Evolutionary conservation across 352 stramenopile species (phyloP), one percentile per base, ranked within the genome.

Genomic region (Paralagenidium karlingii): DNA sequence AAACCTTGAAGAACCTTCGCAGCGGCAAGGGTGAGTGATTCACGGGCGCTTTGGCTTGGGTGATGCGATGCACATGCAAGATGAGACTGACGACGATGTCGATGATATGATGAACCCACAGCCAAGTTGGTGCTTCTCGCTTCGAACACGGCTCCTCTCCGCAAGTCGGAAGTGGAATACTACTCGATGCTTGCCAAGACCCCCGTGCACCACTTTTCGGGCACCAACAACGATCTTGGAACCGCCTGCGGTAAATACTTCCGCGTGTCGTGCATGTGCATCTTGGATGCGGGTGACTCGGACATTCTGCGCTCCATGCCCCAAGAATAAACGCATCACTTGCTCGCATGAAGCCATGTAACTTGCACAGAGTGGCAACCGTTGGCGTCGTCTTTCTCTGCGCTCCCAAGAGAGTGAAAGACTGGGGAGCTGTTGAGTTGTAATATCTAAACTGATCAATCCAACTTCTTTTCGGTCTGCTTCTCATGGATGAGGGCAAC

Each of bases 91-190:
- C n/a, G n/a, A n/a, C n/a, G n/a, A n/a, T n/a, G 8, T 38, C 32
- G 32, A 12, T 32, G 28, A 32, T 32, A 32, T 32, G 28, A 11
- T 32, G 28, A 13, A 15, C 11, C 28, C 34, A 33, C 47, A 76
- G 84, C 94, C 43, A 99, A 99, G 81, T 76, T 99, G 45, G 77
- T 99, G 28, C 76, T 99, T 43, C 91, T 99, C 56, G 76, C 92
- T 29, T 96, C 78, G 55, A 99, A 99, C 85, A 98, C 89, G 59
- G 95, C 95, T 32, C 90, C 95, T 30, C 76, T 99, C 40, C 82
- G 94, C 62, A 99, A 99, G 85, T 98, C 93, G 27, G 95, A 99
- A 69, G 78, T 99, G 59, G 96, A 99, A 75, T 99, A 99, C 86
- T 97, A 98, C 75, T 97, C 95, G 51, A 98, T 99, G 94, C 84